phyloP scores from a whole-genome alignment of 352 stramenopile genomes.

The Saprolegnia diclina region DNA sequence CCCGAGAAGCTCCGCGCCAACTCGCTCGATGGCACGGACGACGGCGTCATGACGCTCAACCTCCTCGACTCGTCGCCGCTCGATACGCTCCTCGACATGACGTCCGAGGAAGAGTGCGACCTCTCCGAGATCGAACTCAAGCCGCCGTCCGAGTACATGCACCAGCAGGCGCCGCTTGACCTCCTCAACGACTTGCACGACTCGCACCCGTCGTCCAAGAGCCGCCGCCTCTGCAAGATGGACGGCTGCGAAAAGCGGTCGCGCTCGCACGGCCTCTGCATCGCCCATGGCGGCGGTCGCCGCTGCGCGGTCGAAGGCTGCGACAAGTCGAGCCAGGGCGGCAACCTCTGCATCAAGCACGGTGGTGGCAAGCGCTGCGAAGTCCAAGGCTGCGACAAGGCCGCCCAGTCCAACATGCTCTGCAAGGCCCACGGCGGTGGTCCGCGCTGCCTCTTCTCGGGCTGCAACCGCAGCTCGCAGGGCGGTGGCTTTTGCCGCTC shows the following conservation, averaged over 20 bases:
- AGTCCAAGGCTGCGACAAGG: slow-evolving; percentile 70
- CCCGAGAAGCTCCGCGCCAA: slow-evolving; percentile 64
- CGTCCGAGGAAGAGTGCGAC: slow-evolving; percentile 10
- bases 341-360: slow-evolving; percentile 80
- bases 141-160: background rate
- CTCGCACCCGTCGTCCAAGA: slow-evolving; percentile 41
- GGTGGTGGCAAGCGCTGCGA: slow-evolving; percentile 77
- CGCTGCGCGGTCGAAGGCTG: slow-evolving; percentile 72
- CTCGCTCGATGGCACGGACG: slow-evolving; percentile 35
- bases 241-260: slow-evolving; percentile 83
- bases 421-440: too few relatives aligned
- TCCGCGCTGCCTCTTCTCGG: slow-evolving; percentile 59
- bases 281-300: too few relatives aligned
- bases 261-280: slow-evolving; percentile 80
- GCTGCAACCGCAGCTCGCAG: slow-evolving; percentile 67
- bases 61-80: slow-evolving; percentile 6
- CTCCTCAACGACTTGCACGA: slow-evolving; percentile 27
- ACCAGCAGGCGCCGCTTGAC: background rate
- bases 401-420: slow-evolving; percentile 73
- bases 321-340: slow-evolving; percentile 69
- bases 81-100: slow-evolving; percentile 10
- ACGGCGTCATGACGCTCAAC: slow-evolving; percentile 20
- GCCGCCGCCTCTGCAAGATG: slow-evolving; percentile 53
- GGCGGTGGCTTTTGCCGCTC: too few relatives aligned
- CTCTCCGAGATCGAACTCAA: slow-evolving; percentile 30